Evolutionary conservation across 1,284 basidiomycete species (phyloP), one percentile per base, ranked within the genome.

Genomic region (Fistulinella staudtii): DNA sequence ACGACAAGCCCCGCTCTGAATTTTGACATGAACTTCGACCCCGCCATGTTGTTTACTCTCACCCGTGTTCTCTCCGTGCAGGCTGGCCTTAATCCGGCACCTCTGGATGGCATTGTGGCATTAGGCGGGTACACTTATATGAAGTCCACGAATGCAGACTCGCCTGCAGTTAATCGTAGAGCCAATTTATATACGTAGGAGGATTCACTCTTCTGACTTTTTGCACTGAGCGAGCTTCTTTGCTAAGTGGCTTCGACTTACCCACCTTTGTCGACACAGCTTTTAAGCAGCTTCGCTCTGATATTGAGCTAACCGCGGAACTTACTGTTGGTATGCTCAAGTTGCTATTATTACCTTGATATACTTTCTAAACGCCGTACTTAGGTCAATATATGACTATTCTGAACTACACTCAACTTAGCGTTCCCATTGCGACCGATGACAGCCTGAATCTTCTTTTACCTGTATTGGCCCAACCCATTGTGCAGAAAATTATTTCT

Each of bases 401-500:
- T 13, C 62, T 90, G 44, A 67, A 75, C 22, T 87, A 85, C 57
- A 74, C 73, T 6, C 87, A 90, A 58, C 53, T 54, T 24, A 58
- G 66, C 39, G 73, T 89, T 20, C 73, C 79, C 3, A 81, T 81
- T 20, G 58, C 64, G 25, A 87, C 84, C 1, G 87, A 85, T 57
- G 61, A 74, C 11, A 80, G 71, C 42, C 67, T 88, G 44, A 71
- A 85, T 56, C 60, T 82, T 39, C 75, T 90, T 38, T 69, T 90
- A 8, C 87, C 86, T 8, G 63, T 85, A 36, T 73, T 90, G 40
- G 86, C 88, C 1, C 72, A 77, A 46, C 87, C 88, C 3, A 88
- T 90, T 47, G 87, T 89, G n/a, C 84, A 90, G 63, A 80, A 78
- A 53, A 77, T 90, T 49, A 82, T 90, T 31, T 71, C 75, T 21